Evolutionary conservation across 192 early-diverging fungal species (phyloP).

Genomic region (Linderina pennispora): DNA sequence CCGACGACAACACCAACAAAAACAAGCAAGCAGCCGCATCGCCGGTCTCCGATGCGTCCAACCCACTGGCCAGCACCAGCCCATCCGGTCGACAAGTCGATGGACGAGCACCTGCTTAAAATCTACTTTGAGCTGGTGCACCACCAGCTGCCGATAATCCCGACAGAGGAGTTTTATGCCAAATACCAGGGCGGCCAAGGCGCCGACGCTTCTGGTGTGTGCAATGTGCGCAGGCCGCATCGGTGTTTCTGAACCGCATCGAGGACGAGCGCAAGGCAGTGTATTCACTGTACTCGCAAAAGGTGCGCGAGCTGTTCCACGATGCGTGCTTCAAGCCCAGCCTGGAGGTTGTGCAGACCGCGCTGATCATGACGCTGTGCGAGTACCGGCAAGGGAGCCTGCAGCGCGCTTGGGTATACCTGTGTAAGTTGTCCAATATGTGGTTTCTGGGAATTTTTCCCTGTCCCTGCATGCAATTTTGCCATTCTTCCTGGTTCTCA

Average conservation of each 20-base stretch:
- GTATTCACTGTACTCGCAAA: slow-evolving; percentile 36
- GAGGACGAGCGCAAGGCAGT: slow-evolving; percentile 42
- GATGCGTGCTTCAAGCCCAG: slow-evolving; percentile 46
- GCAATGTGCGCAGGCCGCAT: slow-evolving; percentile 44
- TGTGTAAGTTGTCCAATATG: slow-evolving; percentile 31
- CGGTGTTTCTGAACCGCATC: slow-evolving; percentile 41
- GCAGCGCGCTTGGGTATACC: slow-evolving; percentile 45
- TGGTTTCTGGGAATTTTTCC: neutral
- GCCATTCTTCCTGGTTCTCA: no score
- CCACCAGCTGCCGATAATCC: slow-evolving; percentile 41
- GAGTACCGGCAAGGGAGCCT: slow-evolving; percentile 44
- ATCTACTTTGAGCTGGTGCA: slow-evolving; percentile 38
- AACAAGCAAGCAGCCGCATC: neutral
- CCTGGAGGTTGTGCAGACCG: slow-evolving; percentile 45
- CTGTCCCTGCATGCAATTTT: slow-evolving; percentile 3
- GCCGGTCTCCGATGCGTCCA: no score
- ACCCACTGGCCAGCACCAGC: slow-evolving; percentile 3
- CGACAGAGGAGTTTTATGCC: slow-evolving; percentile 12
- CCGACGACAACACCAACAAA: neutral
- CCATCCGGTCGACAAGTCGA: slow-evolving; percentile 29
- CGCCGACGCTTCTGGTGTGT: slow-evolving; percentile 24
- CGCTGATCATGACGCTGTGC: slow-evolving; percentile 49
- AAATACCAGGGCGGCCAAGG: slow-evolving; percentile 13
- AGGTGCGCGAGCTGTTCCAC: slow-evolving; percentile 45
- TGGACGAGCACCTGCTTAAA: slow-evolving; percentile 40